A percentile compares a stretch with the other conserved stretches of the same genome.
Conservation (phyloP, 768 basidiomycete species). For the Phanerochaete carnosa region DNA sequence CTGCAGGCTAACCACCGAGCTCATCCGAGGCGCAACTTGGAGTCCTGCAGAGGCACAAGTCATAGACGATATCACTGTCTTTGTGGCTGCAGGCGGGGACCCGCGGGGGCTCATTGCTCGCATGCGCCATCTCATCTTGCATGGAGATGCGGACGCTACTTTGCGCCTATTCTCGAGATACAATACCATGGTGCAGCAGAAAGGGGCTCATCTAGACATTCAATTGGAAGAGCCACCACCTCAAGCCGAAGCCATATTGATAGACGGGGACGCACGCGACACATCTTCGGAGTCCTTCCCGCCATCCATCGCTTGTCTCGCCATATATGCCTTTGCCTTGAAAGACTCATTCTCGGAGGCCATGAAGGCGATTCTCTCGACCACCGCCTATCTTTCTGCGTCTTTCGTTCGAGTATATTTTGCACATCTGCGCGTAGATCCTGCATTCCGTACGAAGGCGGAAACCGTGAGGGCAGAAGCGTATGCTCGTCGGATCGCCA, state of each 20-base stretch:
- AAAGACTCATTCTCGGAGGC: slow-evolving; percentile 46
- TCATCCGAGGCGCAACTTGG: slow-evolving; percentile 15
- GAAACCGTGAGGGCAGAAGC: no score
- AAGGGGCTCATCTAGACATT: background rate
- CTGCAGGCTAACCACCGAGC: slow-evolving; percentile 32
- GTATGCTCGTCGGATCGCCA: slow-evolving; percentile 46
- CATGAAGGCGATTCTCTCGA: background rate
- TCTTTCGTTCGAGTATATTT: slow-evolving; percentile 38
- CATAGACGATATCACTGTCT: slow-evolving; percentile 47
- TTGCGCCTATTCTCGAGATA: slow-evolving; percentile 2
- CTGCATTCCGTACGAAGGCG: slow-evolving; percentile 37
- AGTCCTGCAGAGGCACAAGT: slow-evolving; percentile 20
- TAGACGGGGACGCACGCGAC: background rate
- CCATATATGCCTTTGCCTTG: slow-evolving; percentile 60
- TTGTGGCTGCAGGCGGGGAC: slow-evolving; percentile 41
- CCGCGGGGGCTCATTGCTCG: slow-evolving; percentile 47
- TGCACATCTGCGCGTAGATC: slow-evolving; percentile 31
- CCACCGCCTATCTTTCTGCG: slow-evolving; percentile 22
- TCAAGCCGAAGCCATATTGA: background rate
- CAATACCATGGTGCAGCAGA: slow-evolving; percentile 18
- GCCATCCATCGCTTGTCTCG: slow-evolving; percentile 42
- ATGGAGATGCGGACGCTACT: slow-evolving; percentile 26
- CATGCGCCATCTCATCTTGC: slow-evolving; percentile 44
- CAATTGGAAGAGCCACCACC: background rate
- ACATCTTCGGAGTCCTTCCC: background rate